Base-by-base conservation (phyloP, 2,329 filamentous ascomycete species). In the Penicillium hesseltinei region DNA sequence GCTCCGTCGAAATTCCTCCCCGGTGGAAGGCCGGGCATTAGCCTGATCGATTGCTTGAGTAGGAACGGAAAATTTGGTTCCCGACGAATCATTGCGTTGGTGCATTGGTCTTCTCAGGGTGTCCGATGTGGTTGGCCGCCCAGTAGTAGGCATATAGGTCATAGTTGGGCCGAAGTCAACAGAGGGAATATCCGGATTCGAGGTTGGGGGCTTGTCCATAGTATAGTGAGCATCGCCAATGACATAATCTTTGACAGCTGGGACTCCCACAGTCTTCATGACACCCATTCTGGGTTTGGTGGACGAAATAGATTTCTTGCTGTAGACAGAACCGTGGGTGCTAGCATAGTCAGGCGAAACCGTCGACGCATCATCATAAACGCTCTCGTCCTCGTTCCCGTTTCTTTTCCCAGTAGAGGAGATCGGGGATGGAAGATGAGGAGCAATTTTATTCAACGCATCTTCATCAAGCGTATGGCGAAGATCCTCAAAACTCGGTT, bases 161-260 rank as follows among this genome's bases (percentile, higher is more conserved):
- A 90, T 77, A 0, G 92, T 96, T 6, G 88, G 91, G 0, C 93
- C 93, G 75, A 97, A 97, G 72, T 97, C 88, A 61, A 96, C 84
- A 5, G 82, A 77, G 1, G 91, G 90, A 59, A 96, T 86, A 56
- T 85, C 81, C 25, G 83, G 79, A 15, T 78, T 77, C 38, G 70
- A 62, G 33, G 67, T 68, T 23, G 62, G 45, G 19, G 70, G 62
- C 38, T 75, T 69, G 42, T 74, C 70, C 45, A 73, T 66, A 47
- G 71, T 66, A 62, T 80, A 80, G 58, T 70, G 77, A 58, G 74
- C 73, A 68, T 82, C 80, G 17, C 79, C 78, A 53, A 80, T 78
- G 47, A 76, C 77, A 59, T 78, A 67, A 36, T 75, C 73, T 42
- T 73, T 76, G 57, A 69, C 70, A n/a, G 77, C 66, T 36, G 77